Evolutionary conservation across 768 basidiomycete genomes (phyloP), one percentile per base, ranked within the genome.

Genomic region (Chalciporus pseudorubinellus): DNA sequence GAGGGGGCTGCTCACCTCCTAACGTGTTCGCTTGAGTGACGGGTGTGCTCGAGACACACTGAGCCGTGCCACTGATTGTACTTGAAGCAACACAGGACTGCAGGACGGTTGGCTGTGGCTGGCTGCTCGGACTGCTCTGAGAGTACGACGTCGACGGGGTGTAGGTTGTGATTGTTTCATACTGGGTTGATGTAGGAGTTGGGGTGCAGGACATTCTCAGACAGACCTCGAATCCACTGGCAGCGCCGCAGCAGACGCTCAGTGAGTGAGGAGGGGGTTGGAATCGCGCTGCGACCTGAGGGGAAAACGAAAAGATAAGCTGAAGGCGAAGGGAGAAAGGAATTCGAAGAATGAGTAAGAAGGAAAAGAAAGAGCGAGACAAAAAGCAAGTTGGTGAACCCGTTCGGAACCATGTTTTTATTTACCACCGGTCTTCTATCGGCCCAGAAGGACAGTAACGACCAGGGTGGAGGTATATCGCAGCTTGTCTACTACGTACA

Each of bases 151-250:
- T 77, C 16, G 69, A 64, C 6, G 66, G 48, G 19, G 57, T 61
- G 21, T 69, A 69, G 3, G 71, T 66, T 9, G 71, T 72, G 57
- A 75, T 28, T 6, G 70, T 61, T 40, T 64, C 67, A 52, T 74
- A 78, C 40, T 64, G 63, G 6, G 78, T 79, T 57, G 66, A 65
- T 7, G 77, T 79, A 42, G 79, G 72, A 45, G 69, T 65, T 19
- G 75, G 63, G 33, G 63, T 63, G 57, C 79, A 81, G 48, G 77
- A 62, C 63, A 70, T 69, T 51, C 24, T 34, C 31, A 29, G 42
- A 18, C 7, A 29, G 49, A 48, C 44, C 38, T 14, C 24, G 34
- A 12, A 22, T 14, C 44, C 44, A n/a, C n/a, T n/a, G n/a, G n/a
- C n/a, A n/a, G n/a, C n/a, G n/a, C n/a, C n/a, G n/a, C n/a, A 36